Evolutionary conservation across 176 grass and related monocot species (phyloP).

Genomic region (Paspalum notatum): DNA sequence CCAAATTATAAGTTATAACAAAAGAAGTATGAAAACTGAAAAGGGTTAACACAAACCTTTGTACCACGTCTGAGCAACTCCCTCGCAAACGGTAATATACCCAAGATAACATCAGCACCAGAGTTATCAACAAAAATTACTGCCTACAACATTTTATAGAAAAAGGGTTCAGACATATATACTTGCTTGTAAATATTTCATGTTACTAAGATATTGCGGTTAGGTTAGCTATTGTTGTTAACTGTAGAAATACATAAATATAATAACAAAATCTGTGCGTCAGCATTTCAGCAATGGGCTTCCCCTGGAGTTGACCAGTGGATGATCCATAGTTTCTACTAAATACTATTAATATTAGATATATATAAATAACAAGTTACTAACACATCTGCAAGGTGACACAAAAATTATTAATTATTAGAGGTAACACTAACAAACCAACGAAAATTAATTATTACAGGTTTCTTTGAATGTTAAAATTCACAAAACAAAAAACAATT

Average conservation of each 20-base stretch:
- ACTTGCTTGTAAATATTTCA: constrained; percentile 21
- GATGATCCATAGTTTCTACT: constrained; percentile 13
- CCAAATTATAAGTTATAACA: not conserved
- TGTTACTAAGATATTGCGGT: not conserved
- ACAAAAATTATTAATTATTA: no score
- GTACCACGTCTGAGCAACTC: constrained; percentile 86
- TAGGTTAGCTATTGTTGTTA: not conserved
- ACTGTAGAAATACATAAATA: not conserved
- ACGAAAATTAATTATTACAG: no score
- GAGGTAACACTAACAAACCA: no score
- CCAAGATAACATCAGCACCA: constrained; percentile 96
- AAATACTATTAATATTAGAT: constrained; percentile 4
- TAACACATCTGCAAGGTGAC: not conserved
- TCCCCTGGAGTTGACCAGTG: constrained; percentile 1
- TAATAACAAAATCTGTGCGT: not conserved
- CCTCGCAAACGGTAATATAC: constrained; percentile 92
- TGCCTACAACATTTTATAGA: constrained; percentile 51
- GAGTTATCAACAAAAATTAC: constrained; percentile 99
- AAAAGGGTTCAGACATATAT: constrained; percentile 36
- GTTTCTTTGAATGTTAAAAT: not conserved
- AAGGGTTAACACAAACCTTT: constrained; percentile 63
- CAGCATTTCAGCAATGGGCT: not conserved
- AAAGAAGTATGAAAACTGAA: not conserved
- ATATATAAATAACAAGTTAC: constrained; percentile 12
- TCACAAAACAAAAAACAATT: not conserved